Evolutionary conservation across 2,329 filamentous ascomycete genomes (phyloP).

Genomic region (Xylariomycetidae sp.): DNA sequence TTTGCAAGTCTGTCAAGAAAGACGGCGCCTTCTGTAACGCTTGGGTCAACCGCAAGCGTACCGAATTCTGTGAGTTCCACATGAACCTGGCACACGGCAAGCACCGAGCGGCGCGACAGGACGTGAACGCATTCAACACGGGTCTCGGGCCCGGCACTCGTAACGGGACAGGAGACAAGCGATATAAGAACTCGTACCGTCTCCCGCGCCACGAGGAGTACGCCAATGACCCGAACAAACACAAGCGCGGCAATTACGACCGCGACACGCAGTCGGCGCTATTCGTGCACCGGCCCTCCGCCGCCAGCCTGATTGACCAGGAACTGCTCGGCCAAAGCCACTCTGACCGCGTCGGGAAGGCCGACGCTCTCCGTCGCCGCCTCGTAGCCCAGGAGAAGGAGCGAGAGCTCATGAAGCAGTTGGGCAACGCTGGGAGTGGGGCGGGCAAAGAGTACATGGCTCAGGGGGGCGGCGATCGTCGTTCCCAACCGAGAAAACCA

Average conservation of each 20-base stretch:
- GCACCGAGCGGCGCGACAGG: slow-evolving; percentile 32
- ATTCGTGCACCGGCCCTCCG: slow-evolving; percentile 46
- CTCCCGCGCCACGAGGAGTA: slow-evolving; percentile 15
- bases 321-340: slow-evolving; percentile 32
- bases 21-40: slow-evolving; percentile 73
- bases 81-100: slow-evolving; percentile 75
- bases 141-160: slow-evolving; percentile 34
- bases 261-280: slow-evolving; percentile 50
- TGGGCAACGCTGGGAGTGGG: slow-evolving; percentile 58
- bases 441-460: slow-evolving; percentile 69
- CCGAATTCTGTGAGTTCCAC: slow-evolving; percentile 89
- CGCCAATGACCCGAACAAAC: slow-evolving; percentile 22
- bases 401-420: slow-evolving; percentile 61
- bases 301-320: slow-evolving; percentile 60
- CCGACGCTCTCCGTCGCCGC: slow-evolving; percentile 59
- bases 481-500: slow-evolving; percentile 6
- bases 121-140: slow-evolving; percentile 33
- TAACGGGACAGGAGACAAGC: slow-evolving; percentile 6
- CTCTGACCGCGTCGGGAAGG: slow-evolving; percentile 48
- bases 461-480: slow-evolving; percentile 23
- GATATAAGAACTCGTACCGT: slow-evolving; percentile 26
- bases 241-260: slow-evolving; percentile 46
- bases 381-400: slow-evolving; percentile 66
- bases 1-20: slow-evolving; percentile 78
- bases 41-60: slow-evolving; percentile 86